A percentile compares a stretch with the other conserved stretches of the same genome.
phyloP scores from a whole-genome alignment of 1,284 basidiomycete species.

The Cutaneotrichosporon cutaneum region DNA sequence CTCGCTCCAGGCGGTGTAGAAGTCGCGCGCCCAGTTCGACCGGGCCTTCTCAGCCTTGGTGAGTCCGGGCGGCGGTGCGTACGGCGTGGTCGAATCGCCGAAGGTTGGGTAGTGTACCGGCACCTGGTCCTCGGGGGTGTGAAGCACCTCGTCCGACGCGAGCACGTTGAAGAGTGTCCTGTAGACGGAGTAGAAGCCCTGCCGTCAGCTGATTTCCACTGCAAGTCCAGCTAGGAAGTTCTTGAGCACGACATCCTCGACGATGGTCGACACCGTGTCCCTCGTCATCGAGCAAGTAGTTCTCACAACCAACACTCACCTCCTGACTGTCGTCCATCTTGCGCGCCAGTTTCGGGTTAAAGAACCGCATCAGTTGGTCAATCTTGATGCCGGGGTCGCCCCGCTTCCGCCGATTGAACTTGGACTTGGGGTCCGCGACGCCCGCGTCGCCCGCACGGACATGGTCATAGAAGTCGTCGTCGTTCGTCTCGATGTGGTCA shows the following conservation, averaged over 20 bases:
- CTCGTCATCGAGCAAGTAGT: too few species aligned
- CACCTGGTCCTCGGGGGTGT: conserved; percentile 55
- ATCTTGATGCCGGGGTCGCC: conserved; percentile 76
- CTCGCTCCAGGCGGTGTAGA: conserved; percentile 84
- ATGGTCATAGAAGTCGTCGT: conserved; percentile 80
- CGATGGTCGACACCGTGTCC: too few species aligned
- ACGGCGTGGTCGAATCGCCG: conserved; percentile 74
- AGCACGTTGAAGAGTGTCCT: conserved; percentile 83
- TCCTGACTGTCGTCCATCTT: conserved; percentile 69
- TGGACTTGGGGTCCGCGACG: conserved; percentile 52
- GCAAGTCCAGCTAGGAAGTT: too few species aligned
- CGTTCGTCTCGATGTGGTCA: conserved; percentile 76
- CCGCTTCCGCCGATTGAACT: conserved; percentile 60
- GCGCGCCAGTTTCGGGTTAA: conserved; percentile 72
- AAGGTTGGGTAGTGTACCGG: conserved; percentile 71
- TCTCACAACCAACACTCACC: conserved; percentile 56
- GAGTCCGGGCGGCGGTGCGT: conserved; percentile 55
- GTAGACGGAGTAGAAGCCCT: conserved; percentile 92
- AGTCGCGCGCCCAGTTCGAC: conserved; percentile 61
- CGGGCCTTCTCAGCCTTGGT: conserved; percentile 54
- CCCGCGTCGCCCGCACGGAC: conserved; percentile 64
- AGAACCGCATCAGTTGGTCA: conserved; percentile 80
- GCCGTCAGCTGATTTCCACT: conserved; percentile 20
- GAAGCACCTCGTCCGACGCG: conserved; percentile 72
- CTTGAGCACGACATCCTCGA: too few species aligned